Evolutionary conservation across 73 alveolate species (phyloP).

Genomic region (Paraurostyla sp.): DNA sequence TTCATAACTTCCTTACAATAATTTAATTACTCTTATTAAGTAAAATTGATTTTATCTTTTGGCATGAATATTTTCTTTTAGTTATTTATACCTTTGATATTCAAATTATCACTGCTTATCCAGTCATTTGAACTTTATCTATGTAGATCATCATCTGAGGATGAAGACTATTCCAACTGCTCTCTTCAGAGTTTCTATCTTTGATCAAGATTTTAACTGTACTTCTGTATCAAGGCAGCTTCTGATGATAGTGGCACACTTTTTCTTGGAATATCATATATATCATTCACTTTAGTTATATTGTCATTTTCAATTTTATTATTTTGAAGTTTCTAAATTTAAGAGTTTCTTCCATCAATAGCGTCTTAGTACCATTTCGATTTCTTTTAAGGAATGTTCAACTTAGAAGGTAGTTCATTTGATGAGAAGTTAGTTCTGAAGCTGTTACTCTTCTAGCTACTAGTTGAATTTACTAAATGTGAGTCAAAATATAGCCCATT

Average conservation of each 20-base stretch:
- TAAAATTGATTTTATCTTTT: slow-evolving; percentile 18
- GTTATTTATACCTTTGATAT: background rate
- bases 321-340: too few species aligned
- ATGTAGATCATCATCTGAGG: background rate
- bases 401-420: background rate
- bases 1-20: too few species aligned
- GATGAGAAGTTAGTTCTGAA: too few species aligned
- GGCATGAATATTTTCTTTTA: slow-evolving; percentile 1
- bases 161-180: background rate
- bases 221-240: background rate
- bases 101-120: background rate
- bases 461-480: too few species aligned
- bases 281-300: slow-evolving; percentile 5
- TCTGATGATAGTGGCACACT: background rate
- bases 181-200: background rate
- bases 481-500: slow-evolving; percentile 16
- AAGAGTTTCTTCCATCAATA: background rate
- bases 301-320: background rate
- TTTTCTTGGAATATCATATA: background rate
- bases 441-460: too few species aligned
- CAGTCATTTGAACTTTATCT: slow-evolving; percentile 18
- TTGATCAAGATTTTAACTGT: background rate
- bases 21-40: background rate
- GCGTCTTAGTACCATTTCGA: background rate
- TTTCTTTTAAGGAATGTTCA: too few species aligned